Evolutionary conservation across 2,329 filamentous ascomycete species (phyloP).

Genomic region (Calonectria pteridis): DNA sequence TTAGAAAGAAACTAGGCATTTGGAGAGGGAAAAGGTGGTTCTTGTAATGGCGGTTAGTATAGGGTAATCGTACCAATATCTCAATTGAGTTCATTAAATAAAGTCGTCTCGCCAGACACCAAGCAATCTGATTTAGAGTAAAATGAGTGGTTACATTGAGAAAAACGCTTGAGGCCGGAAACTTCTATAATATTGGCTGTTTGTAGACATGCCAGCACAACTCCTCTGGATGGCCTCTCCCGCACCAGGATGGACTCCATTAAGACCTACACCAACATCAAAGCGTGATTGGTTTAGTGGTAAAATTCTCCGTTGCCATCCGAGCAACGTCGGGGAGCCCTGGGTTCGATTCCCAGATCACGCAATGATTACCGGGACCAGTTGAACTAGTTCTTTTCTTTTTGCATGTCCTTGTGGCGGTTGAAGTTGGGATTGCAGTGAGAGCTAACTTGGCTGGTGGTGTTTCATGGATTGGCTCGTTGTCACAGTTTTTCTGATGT

Average conservation of each 20-base stretch:
- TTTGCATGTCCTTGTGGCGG: not conserved
- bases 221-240: not conserved
- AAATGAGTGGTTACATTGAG: not conserved
- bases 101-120: not conserved
- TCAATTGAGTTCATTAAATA: not conserved
- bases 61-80: not conserved
- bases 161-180: not conserved
- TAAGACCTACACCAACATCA: not conserved
- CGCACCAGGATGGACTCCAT: not conserved
- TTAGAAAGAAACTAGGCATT: not conserved
- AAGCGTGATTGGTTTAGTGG: constrained; percentile 3
- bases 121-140: not conserved
- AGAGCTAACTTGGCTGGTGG: not conserved
- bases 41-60: not conserved
- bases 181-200: not conserved
- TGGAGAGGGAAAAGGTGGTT: too few relatives aligned
- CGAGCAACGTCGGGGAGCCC: not conserved
- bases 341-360: constrained; percentile 2
- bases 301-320: constrained; percentile 3
- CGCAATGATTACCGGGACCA: not conserved
- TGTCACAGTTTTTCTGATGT: not conserved
- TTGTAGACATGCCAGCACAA: not conserved
- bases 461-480: not conserved
- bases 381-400: not conserved
- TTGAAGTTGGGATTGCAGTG: not conserved